Base-by-base conservation (phyloP, 208 protist genomes). In the Trypanosoma scelopori region DNA sequence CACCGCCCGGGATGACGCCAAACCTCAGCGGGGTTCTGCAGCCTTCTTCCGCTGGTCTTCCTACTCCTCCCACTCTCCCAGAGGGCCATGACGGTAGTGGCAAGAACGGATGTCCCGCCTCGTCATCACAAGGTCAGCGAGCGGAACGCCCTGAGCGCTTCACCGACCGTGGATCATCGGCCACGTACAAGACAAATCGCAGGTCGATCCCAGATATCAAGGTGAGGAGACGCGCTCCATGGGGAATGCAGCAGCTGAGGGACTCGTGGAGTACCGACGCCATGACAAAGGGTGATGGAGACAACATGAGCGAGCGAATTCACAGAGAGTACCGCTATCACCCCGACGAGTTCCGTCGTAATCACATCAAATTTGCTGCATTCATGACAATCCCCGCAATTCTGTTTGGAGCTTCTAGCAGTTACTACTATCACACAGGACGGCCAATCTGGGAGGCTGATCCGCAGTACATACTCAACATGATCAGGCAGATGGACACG, bases 321-420 rank as follows among this genome's bases (percentile, higher is more conserved):
- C 78, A 91, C 56, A 78, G 85, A 58, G 81, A 91, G 71, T 91
- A 94, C 71, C 85, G 89, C 66, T 94, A 92, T 69, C 89, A 94
- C 64, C 89, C 89, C 7, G 83, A 92, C 18, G 85, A 88, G 68
- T 65, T 76, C 43, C 82, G 78, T 39, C 89, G 85, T 12, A 41
- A 67, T 52, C 76, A 84, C 47, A 70, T 94, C 46, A 78, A 80
- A 61, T 82, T 79, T 37, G 68, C 76, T 28, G 82, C 72, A 20
- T 23, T 89, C 1, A 50, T 77, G 25, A 70, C 64, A n/a, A 64
- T 94, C 61, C 85, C 85, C 0, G 69, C 62, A 48, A 55, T 91
- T 11, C 5, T 86, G 13, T 3, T 82, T 32, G 74, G 74, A 11
- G 51, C 70, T 35, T 76, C 65, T 27, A 9, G 61, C 32, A 65